A percentile compares a stretch with the other conserved stretches of the same genome.
Conservation (phyloP, 257 asterid genomes). For the Anisodus tanguticus region DNA sequence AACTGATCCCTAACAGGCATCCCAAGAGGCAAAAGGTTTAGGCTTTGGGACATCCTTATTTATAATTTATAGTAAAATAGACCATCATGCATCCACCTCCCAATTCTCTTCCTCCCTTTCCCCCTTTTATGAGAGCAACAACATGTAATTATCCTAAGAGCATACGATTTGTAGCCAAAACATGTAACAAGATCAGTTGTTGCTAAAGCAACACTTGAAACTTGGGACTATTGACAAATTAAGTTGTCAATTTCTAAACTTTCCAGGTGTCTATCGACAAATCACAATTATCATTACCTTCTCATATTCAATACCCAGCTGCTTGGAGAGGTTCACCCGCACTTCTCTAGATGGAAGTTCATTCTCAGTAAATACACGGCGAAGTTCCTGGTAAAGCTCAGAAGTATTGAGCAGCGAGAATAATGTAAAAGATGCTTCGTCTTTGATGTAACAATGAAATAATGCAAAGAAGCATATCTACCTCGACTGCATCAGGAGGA, state of each 20-base stretch:
- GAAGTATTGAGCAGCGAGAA: slow-evolving; percentile 36
- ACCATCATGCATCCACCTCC: slow-evolving; percentile 13
- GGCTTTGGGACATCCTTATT: slow-evolving; percentile 14
- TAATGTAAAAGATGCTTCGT: slow-evolving; percentile 8
- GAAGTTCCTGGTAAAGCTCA: slow-evolving; percentile 74
- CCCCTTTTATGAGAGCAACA: not conserved
- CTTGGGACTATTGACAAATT: slow-evolving; percentile 12
- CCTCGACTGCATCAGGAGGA: slow-evolving; percentile 83
- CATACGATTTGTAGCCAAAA: not conserved
- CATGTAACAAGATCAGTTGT: not conserved
- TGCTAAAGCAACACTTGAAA: not conserved
- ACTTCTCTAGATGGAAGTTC: slow-evolving; percentile 87
- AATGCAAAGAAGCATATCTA: slow-evolving; percentile 37
- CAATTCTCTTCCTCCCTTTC: slow-evolving; percentile 6
- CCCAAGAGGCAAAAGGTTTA: slow-evolving; percentile 11
- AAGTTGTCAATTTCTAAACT: slow-evolving; percentile 23
- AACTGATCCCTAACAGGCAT: not conserved
- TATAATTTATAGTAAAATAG: not conserved
- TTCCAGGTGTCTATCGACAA: slow-evolving; percentile 23
- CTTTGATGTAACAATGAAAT: slow-evolving; percentile 3
- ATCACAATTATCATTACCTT: slow-evolving; percentile 62
- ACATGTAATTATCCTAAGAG: slow-evolving; percentile 1
- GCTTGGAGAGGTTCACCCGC: slow-evolving; percentile 70
- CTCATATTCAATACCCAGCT: slow-evolving; percentile 77
- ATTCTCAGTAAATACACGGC: slow-evolving; percentile 78